A percentile compares a stretch with the other conserved stretches of the same genome.
These are phyloP conservation scores for Flaveria trinervia DNA, from an alignment of 129 eudicot genomes.

Conservation along the genomic window DNA sequence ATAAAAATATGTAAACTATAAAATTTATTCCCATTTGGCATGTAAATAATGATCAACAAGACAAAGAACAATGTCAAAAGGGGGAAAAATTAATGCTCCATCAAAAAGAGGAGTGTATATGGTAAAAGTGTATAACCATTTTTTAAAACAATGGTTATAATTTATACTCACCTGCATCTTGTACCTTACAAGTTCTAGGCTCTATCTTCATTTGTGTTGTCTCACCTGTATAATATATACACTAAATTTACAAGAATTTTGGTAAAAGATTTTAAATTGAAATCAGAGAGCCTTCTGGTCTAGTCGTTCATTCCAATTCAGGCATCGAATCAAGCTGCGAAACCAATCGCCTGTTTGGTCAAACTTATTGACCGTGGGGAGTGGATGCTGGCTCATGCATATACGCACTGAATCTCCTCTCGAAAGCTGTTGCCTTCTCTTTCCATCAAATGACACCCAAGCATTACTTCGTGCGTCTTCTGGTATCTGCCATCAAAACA, in stretches of 20 bases:
- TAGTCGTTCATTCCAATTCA: constrained; percentile 93
- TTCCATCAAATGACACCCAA: constrained; percentile 99
- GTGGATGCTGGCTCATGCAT: constrained; percentile 95
- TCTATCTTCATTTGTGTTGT: constrained; percentile 21
- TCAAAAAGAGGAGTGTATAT: background rate
- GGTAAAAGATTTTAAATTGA: background rate
- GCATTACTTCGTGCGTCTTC: constrained; percentile 98
- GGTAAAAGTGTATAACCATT: background rate
- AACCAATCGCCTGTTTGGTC: constrained; percentile 99
- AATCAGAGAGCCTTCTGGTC: constrained; percentile 95
- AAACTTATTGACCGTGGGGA: constrained; percentile 92
- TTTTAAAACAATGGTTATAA: background rate
- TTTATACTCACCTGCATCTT: background rate
- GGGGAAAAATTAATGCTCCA: background rate
- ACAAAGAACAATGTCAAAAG: background rate
- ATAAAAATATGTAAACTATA: too few species aligned
- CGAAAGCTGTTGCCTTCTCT: constrained; percentile 98
- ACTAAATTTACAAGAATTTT: constrained; percentile 43
- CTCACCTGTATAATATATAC: constrained; percentile 47
- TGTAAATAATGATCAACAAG: background rate
- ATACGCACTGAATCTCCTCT: constrained; percentile 95
- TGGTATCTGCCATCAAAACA: constrained; percentile 61
- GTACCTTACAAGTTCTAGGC: constrained; percentile 12
- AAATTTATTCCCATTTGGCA: background rate
- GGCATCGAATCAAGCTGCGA: constrained; percentile 91